Base-by-base conservation (phyloP, 2,329 filamentous ascomycete species). In the Colletotrichum karsti region DNA sequence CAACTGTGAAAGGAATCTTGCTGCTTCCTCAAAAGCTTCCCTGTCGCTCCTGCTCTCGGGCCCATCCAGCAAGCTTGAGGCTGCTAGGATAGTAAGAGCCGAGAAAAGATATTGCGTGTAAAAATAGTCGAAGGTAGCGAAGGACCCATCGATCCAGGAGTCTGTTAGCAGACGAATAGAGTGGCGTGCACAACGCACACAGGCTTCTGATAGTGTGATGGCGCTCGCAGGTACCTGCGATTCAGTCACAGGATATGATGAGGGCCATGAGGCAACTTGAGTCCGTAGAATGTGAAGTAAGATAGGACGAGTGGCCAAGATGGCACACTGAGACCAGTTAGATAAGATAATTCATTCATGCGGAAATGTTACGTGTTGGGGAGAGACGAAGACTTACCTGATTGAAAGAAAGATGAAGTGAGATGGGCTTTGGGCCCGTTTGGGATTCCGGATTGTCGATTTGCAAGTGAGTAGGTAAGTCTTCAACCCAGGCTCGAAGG, bases 91-190 rank as follows among this genome's bases (percentile, higher is more conserved):
- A 0, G 79, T 82, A 1, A 81, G 77, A 0, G 82, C 78, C 0
- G 83, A 82, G 69, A 85, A 85, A n/a, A 85, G 78, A 37, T 83
- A 84, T 53, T 84, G 82, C 0, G 80, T 79, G 72, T 80, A 78
- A 60, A 81, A 81, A 71, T 83, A 84, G 66, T 84, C 83, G 57
- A 85, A 83, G 0, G 79, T 84, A 0, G 78, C 74, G 59, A 85
- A 84, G 0, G 81, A 79, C 0, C 83, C 83, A 24, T 83, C 78
- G 3, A 84, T 79, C 83, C 83, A 85, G 12, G 78, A 77, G 7
- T 82, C 77, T 4, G 78, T 81, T 0, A 85, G 74, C 0, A 85
- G 73, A 0, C 77, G 76, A 41, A 78, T 78, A 0, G 83, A 84
- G 50, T 85, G 80, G 0, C 81, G 77, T 2, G 83, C 82, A 39